A percentile compares a stretch with the other conserved stretches of the same genome.
These are phyloP conservation scores for Lizonia empirigonia DNA, from an alignment of 2,329 filamentous ascomycete genomes.

Conservation along the genomic window DNA sequence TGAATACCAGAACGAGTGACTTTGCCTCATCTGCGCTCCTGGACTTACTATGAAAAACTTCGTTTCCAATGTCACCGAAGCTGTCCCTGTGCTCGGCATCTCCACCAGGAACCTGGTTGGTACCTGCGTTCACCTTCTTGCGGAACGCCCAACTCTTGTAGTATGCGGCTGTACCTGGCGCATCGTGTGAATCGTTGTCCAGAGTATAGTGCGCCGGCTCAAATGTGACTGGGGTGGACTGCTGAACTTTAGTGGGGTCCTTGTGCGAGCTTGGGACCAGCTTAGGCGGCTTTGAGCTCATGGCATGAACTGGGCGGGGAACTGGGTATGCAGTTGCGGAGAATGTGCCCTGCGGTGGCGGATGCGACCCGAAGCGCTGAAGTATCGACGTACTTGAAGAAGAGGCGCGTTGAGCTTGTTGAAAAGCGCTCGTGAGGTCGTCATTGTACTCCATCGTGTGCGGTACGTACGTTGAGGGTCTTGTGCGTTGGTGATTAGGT, in stretches of 20 bases:
- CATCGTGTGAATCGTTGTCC: background rate
- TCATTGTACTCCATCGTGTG: background rate
- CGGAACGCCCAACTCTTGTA: constrained; percentile 16
- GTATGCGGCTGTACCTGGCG: constrained; percentile 14
- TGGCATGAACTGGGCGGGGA: background rate
- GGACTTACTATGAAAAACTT: background rate
- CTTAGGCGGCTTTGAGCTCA: background rate
- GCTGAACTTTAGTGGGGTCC: background rate
- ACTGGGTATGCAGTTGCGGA: background rate
- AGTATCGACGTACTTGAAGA: background rate
- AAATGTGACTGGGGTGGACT: too few species aligned
- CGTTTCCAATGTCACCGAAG: background rate
- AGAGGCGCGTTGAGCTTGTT: background rate
- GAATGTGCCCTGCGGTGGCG: background rate
- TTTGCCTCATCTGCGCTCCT: background rate
- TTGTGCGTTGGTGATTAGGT: background rate
- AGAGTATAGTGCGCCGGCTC: background rate
- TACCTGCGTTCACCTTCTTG: constrained; percentile 1
- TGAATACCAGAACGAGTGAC: constrained; percentile 13
- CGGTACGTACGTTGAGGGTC: background rate
- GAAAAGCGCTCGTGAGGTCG: background rate
- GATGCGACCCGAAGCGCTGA: background rate
- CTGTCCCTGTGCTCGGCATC: background rate
- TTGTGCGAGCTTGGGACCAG: background rate
- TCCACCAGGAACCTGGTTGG: background rate